A percentile compares a stretch with the other conserved stretches of the same genome.
phyloP scores from a whole-genome alignment of 2,329 filamentous ascomycete species.

The Aspergillus transmontanensis region DNA sequence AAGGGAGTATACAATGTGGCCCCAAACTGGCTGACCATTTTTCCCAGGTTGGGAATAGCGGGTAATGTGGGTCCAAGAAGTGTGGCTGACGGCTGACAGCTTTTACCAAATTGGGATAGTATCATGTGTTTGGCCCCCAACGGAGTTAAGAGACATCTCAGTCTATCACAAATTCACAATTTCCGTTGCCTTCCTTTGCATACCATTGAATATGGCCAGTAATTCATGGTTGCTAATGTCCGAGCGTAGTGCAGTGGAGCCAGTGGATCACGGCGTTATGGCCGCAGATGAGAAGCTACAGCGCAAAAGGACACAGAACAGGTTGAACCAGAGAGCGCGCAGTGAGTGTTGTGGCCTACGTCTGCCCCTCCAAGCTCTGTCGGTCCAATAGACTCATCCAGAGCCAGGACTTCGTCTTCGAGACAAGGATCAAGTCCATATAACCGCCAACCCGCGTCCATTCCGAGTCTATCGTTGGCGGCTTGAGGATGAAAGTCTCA shows the following conservation, averaged over 20 bases:
- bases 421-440: background rate
- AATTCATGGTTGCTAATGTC: background rate
- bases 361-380: background rate
- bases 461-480: conserved; percentile 18
- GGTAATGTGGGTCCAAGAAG: too few relatives aligned
- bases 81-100: background rate
- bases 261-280: background rate
- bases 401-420: conserved; percentile 11
- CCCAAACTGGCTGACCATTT: background rate
- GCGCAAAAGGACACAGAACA: conserved; percentile 18
- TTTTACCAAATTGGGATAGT: background rate
- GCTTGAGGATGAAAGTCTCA: background rate
- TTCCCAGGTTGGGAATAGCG: background rate
- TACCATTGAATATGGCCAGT: background rate
- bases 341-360: conserved; percentile 8
- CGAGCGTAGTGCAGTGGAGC: background rate
- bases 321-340: conserved; percentile 19
- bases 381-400: background rate
- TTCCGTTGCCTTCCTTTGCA: background rate
- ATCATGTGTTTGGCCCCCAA: background rate
- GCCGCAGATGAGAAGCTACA: conserved; percentile 5
- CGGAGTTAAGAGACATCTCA: background rate
- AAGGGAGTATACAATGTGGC: too few relatives aligned
- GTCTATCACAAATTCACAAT: too few relatives aligned
- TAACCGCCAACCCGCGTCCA: background rate